Percentiles rank a stretch among this genome's conserved stretches.
Conservation (phyloP, 2,329 filamentous ascomycete genomes). For the Colletotrichum liriopes region DNA sequence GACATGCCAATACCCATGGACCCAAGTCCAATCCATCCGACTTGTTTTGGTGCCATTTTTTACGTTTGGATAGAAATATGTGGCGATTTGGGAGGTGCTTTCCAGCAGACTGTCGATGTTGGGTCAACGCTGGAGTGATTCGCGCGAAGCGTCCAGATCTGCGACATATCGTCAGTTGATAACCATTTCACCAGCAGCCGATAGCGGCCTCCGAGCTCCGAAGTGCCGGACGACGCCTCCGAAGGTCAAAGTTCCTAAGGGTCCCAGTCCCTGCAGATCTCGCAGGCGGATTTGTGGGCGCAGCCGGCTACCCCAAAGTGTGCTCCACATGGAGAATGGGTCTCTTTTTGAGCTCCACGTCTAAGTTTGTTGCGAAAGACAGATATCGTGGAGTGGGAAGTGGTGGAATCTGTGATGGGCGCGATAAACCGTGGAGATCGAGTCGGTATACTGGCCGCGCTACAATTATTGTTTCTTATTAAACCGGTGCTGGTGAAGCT, state of each 20-base stretch:
- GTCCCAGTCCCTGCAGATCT: slow-evolving; percentile 30
- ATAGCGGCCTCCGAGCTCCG: slow-evolving; percentile 23
- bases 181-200: background rate
- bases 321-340: slow-evolving; percentile 35
- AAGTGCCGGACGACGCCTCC: slow-evolving; percentile 23
- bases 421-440: slow-evolving; percentile 2
- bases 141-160: background rate
- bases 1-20: slow-evolving; percentile 59
- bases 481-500: background rate
- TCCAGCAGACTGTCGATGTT: no score
- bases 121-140: no score
- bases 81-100: background rate
- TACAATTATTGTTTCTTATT: slow-evolving; percentile 6
- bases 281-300: slow-evolving; percentile 18
- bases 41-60: slow-evolving; percentile 18
- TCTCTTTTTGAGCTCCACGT: slow-evolving; percentile 31
- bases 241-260: background rate
- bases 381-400: slow-evolving; percentile 9
- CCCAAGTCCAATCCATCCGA: slow-evolving; percentile 52
- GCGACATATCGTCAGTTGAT: slow-evolving; percentile 3
- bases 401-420: background rate
- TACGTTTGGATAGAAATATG: background rate
- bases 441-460: slow-evolving; percentile 14
- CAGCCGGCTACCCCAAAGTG: slow-evolving; percentile 17
- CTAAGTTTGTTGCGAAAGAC: background rate